phyloP scores from a whole-genome alignment of 345 rosid genomes.

The Gossypium bickii region DNA sequence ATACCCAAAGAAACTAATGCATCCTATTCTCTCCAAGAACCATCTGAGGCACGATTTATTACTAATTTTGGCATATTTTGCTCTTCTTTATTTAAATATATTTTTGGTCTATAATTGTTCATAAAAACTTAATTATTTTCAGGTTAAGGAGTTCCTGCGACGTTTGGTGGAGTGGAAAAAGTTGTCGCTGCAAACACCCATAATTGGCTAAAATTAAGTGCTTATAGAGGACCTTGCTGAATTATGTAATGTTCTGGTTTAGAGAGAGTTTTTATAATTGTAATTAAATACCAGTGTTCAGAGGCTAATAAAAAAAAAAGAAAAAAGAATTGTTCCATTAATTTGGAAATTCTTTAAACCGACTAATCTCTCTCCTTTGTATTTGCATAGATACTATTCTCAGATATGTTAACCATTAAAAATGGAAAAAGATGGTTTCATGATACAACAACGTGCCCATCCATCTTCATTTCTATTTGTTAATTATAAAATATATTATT shows the following conservation, averaged over 20 bases:
- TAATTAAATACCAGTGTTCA: too few relatives aligned
- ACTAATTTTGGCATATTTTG: background rate
- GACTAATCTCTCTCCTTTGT: background rate
- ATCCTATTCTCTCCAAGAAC: constrained; percentile 81
- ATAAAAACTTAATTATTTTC: constrained; percentile 6
- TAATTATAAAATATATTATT: too few relatives aligned
- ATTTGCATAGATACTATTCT: background rate
- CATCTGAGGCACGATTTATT: constrained; percentile 52
- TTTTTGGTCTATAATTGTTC: background rate
- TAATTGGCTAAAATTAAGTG: constrained; percentile 13
- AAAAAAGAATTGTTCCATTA: constrained; percentile 7
- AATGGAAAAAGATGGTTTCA: background rate
- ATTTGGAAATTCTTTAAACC: constrained; percentile 2
- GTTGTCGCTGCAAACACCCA: constrained; percentile 16
- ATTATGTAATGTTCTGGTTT: constrained; percentile 22
- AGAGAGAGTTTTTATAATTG: background rate
- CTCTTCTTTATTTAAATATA: background rate
- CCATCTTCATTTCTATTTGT: background rate
- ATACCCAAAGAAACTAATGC: constrained; percentile 83
- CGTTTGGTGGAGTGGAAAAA: constrained; percentile 72
- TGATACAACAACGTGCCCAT: background rate
- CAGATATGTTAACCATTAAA: background rate
- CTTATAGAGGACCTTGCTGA: background rate
- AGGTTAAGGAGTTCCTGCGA: constrained; percentile 72
- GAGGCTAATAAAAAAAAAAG: too few relatives aligned